phyloP scores from a whole-genome alignment of 2,329 filamentous ascomycete species.

The Huntiella omanensis region DNA sequence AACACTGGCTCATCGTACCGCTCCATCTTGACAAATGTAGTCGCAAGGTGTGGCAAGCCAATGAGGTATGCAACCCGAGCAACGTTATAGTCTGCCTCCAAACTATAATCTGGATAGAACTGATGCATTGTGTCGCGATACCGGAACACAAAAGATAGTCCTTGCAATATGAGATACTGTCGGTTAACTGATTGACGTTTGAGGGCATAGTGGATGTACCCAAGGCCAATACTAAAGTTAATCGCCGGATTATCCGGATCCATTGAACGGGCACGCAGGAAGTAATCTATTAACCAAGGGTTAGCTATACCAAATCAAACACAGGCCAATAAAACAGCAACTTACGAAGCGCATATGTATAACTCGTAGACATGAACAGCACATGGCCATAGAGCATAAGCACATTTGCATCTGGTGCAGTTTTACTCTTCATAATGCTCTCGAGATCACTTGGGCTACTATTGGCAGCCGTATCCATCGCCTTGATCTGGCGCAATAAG shows the following conservation, averaged over 20 bases:
- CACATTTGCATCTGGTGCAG: slow-evolving; percentile 54
- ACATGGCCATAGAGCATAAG: slow-evolving; percentile 84
- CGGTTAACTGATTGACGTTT: slow-evolving; percentile 82
- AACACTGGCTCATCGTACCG: background rate
- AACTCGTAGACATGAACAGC: slow-evolving; percentile 65
- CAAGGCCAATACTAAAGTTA: slow-evolving; percentile 62
- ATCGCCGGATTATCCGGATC: slow-evolving; percentile 61
- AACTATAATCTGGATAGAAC: slow-evolving; percentile 15
- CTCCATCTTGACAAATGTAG: slow-evolving; percentile 3
- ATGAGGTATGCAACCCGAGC: slow-evolving; percentile 49
- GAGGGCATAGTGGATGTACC: slow-evolving; percentile 74
- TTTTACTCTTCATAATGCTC: slow-evolving; percentile 16
- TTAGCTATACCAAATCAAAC: slow-evolving; percentile 2
- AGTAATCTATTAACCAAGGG: slow-evolving; percentile 41
- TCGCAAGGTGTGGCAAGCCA: slow-evolving; percentile 13
- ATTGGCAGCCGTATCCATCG: slow-evolving; percentile 45
- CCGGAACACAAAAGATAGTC: slow-evolving; percentile 43
- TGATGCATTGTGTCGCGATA: slow-evolving; percentile 20
- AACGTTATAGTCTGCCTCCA: slow-evolving; percentile 71
- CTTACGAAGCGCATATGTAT: slow-evolving; percentile 60
- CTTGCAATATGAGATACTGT: slow-evolving; percentile 73
- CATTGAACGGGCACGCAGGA: slow-evolving; percentile 56
- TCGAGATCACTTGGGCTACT: slow-evolving; percentile 12
- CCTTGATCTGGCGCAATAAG: slow-evolving; percentile 77
- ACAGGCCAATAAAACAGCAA: slow-evolving; percentile 1